These are phyloP conservation scores for Nemania abortiva DNA, from an alignment of 2,329 filamentous ascomycete genomes.

Conservation along the genomic window DNA sequence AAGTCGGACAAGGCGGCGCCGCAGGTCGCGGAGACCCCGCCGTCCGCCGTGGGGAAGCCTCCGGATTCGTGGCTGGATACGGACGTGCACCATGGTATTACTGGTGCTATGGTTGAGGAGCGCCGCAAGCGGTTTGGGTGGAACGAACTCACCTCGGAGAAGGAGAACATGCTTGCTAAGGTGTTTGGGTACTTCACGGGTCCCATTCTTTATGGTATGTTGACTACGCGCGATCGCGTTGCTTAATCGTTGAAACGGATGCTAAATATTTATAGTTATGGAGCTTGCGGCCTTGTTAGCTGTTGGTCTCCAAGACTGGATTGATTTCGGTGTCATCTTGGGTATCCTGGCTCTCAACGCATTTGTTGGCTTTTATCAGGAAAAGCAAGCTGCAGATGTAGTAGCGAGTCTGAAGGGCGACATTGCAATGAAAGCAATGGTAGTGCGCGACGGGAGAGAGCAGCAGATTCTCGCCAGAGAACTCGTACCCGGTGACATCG, in stretches of 20 bases:
- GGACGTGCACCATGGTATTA: constrained; percentile 72
- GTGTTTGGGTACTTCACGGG: constrained; percentile 79
- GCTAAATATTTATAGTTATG: constrained; percentile 68
- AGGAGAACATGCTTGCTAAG: constrained; percentile 77
- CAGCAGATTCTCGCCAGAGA: constrained; percentile 79
- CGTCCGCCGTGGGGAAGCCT: constrained; percentile 56
- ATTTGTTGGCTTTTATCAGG: constrained; percentile 82
- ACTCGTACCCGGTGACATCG: constrained; percentile 81
- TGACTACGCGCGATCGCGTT: constrained; percentile 45
- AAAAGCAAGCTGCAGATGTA: constrained; percentile 83
- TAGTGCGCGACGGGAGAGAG: constrained; percentile 75
- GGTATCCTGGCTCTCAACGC: constrained; percentile 82
- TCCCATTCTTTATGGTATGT: constrained; percentile 78
- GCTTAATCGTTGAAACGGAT: neutral
- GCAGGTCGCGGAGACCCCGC: constrained; percentile 53
- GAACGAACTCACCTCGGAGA: constrained; percentile 78
- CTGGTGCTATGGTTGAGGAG: constrained; percentile 65
- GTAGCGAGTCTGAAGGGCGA: constrained; percentile 81
- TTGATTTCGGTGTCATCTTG: constrained; percentile 82
- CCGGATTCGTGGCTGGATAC: constrained; percentile 76
- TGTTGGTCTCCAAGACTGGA: constrained; percentile 80
- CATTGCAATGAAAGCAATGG: constrained; percentile 79
- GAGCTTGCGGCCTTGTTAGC: constrained; percentile 80
- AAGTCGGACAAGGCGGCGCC: constrained; percentile 53
- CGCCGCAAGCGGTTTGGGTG: constrained; percentile 74